Base-by-base conservation (phyloP, 2,329 filamentous ascomycete species). In the Cladosporium oxysporum region DNA sequence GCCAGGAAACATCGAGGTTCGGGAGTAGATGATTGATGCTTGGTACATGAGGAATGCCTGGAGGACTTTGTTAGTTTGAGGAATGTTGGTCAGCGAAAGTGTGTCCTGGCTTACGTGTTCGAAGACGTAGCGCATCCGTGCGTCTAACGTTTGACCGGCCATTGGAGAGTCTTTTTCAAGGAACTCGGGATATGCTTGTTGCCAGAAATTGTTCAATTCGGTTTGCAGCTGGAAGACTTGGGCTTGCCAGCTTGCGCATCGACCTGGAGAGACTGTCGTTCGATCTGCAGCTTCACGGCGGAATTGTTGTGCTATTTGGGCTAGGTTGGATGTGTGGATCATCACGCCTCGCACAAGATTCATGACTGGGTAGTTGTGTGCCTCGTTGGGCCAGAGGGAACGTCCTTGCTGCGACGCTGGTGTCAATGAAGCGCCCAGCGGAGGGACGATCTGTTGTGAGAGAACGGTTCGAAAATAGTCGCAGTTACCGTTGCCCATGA, bases 401-500 rank as follows among this genome's bases (percentile, higher is more conserved):
- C 6, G 28, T 29, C 47, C 31, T 5, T 33, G 47, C 18, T 31
- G 28, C 12, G 63, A 28, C 14, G 26, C 3, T 2, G 50, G 14
- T 2, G 26, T 14, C 26, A 60, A 28, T 53, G 47, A 55, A 23
- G 53, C 31, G 12, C 55, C 73, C 21, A 77, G 68, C 6, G 78
- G 70, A 3, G 83, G 83, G 3, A 85, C 76, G 70, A 85, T 77
- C 66, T 82, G 79, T 66, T 82, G 75, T 59, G 81, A 78, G 33
- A 84, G 73, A 67, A 83, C 77, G 1, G 79, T 77, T n/a, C 77
- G 77, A 8, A 84, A 76, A 71, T 85, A 84, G 16, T 82, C 79
- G 58, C 84, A 84, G 0, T 74, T 79, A 2, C 84, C 83, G 50
- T 80, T 81, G 14, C 83, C 84, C 62, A 83, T 83, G 57, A 87